phyloP scores from a whole-genome alignment of 495 filamentous ascomycete species.

The Tuber magnatum region DNA sequence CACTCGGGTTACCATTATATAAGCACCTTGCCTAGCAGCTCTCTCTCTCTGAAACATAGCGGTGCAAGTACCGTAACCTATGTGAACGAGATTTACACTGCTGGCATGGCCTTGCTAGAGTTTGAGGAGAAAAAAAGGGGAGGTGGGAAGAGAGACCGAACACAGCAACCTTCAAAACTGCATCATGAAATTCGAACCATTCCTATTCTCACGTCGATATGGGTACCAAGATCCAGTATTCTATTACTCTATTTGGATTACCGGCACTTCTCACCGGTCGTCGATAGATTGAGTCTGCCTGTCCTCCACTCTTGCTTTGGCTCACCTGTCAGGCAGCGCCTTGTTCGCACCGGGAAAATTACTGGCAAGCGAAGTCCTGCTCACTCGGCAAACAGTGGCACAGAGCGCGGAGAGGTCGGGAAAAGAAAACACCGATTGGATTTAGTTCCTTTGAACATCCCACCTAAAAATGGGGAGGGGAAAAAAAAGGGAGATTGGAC shows the following conservation, averaged over 20 bases:
- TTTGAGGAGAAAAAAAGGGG: neutral
- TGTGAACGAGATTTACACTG: neutral
- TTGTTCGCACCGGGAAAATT: slow-evolving; percentile 5
- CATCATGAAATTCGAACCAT: neutral
- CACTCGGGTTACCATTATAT: slow-evolving; percentile 4
- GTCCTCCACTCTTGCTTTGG: neutral
- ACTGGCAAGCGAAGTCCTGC: neutral
- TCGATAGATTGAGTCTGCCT: neutral
- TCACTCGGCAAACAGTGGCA: neutral
- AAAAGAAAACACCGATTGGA: neutral
- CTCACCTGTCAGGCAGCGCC: slow-evolving; percentile 4
- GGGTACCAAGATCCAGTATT: neutral
- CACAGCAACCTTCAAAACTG: neutral
- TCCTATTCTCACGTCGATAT: neutral
- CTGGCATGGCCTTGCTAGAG: neutral
- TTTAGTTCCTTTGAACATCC: neutral
- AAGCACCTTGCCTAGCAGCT: neutral
- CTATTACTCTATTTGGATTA: neutral
- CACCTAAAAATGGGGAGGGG: neutral
- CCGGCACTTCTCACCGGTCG: neutral
- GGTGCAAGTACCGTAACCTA: neutral
- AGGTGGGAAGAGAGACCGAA: neutral
- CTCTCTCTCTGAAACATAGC: neutral
- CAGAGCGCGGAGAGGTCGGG: neutral
- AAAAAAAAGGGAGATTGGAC: neutral